Base-by-base conservation (phyloP, 139 green algal genomes). In the Chlorella sp. region DNA sequence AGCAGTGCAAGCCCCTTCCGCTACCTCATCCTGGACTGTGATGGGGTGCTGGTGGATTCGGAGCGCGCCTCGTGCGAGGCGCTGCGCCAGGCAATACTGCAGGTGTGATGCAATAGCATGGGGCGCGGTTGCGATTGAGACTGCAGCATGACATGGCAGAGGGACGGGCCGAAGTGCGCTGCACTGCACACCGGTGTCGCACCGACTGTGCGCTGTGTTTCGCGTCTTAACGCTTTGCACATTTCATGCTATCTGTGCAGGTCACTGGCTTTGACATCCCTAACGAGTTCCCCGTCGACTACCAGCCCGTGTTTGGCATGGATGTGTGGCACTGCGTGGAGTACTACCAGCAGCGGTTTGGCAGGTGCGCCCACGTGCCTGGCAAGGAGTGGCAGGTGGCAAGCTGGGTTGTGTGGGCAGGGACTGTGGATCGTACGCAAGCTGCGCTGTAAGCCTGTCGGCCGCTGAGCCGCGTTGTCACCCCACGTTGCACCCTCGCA, bases 21-120 rank as follows among this genome's bases (percentile, higher is more conserved):
- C 13, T 85, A 92, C 78, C 79, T 97, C 1, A 82, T 97, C 11
- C 85, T 97, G 34, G 94, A 97, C 69, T 97, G 94, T 79, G 94
- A 97, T 79, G 94, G 94, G 0, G 94, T 97, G 68, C 73, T 97
- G 74, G 94, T 97, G 76, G 93, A 97, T 85, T 92, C 75, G 3
- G 94, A 97, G 85, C 85, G 85, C 0, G 76, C 88, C 20, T 93
- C 87, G 63, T 97, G 94, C 85, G 93, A 95, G 84, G 82, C 94
- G 16, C 88, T 97, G 63, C 65, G 90, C 41, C 80, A 67, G 25
- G 88, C 90, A 6, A 92, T 97, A 2, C 75, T 93, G 38, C 74
- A 94, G 87, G 93, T 86, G 64, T 51, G n/a, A n/a, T n/a, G n/a
- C n/a, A n/a, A n/a, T n/a, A n/a, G n/a, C n/a, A n/a, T n/a, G n/a